Evolutionary conservation across 1,284 basidiomycete genomes (phyloP).

Genomic region (Cryptococcus depauperatus): DNA sequence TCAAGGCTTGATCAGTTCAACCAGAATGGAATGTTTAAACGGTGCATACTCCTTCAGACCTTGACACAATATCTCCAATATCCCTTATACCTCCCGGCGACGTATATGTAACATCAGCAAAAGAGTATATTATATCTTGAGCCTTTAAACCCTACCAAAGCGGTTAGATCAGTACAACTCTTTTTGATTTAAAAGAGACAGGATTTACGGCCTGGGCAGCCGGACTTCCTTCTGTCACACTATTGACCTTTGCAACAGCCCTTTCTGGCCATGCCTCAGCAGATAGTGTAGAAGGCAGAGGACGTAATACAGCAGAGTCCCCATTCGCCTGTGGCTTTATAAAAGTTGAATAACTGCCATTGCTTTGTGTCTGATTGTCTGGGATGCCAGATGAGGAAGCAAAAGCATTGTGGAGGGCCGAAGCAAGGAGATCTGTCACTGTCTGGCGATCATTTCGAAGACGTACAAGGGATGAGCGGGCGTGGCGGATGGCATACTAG

Average conservation of each 20-base stretch:
- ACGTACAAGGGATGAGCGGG: slow-evolving; percentile 43
- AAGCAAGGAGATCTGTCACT: slow-evolving; percentile 59
- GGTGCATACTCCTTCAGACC: slow-evolving; percentile 62
- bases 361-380: slow-evolving; percentile 14
- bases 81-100: slow-evolving; percentile 50
- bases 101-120: slow-evolving; percentile 55
- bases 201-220: slow-evolving; percentile 64
- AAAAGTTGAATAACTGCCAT: slow-evolving; percentile 1
- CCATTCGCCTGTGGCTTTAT: slow-evolving; percentile 12
- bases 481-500: slow-evolving; percentile 63
- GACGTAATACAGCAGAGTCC: not conserved
- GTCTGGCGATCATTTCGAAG: slow-evolving; percentile 66
- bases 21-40: not conserved
- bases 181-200: too few relatives aligned
- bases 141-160: slow-evolving; percentile 56
- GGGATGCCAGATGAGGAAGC: slow-evolving; percentile 42
- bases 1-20: not conserved
- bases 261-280: slow-evolving; percentile 23
- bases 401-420: slow-evolving; percentile 57
- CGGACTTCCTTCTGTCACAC: slow-evolving; percentile 66
- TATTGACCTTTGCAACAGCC: slow-evolving; percentile 66
- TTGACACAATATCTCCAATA: slow-evolving; percentile 60
- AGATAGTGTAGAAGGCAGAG: not conserved
- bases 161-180: slow-evolving; percentile 3
- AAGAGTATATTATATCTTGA: slow-evolving; percentile 65